A percentile compares a stretch with the other conserved stretches of the same genome.
Conservation (phyloP, 177 flowering plant species). For the Vitis hybrid region DNA sequence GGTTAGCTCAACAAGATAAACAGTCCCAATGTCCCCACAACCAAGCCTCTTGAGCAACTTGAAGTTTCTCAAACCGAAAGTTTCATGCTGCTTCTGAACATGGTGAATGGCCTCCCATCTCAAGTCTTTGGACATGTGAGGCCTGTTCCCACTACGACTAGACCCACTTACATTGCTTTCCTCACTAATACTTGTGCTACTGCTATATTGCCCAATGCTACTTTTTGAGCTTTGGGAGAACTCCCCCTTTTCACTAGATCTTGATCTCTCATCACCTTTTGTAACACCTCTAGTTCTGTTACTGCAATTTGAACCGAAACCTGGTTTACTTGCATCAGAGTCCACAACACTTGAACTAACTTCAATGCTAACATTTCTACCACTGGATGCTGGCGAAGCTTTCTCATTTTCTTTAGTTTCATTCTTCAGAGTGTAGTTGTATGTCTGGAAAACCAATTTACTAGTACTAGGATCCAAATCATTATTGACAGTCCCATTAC, state of each 20-base stretch:
- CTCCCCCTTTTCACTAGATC: constrained; percentile 62
- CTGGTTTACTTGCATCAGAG: constrained; percentile 23
- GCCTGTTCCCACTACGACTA: constrained; percentile 57
- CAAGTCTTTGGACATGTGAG: constrained; percentile 88
- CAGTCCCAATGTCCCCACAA: constrained; percentile 86
- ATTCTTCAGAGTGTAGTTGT: constrained; percentile 14
- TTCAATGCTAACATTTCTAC: constrained; percentile 23
- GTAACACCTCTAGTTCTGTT: constrained; percentile 21
- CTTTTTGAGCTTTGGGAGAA: constrained; percentile 86
- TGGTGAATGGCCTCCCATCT: constrained; percentile 73
- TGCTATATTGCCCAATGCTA: constrained; percentile 73
- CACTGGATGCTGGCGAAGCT: constrained; percentile 29
- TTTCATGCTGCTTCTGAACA: constrained; percentile 58
- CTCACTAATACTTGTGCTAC: constrained; percentile 71
- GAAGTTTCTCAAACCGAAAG: constrained; percentile 56
- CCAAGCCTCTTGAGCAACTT: constrained; percentile 78
- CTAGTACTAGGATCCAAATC: constrained; percentile 23
- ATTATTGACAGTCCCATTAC: constrained; percentile 13
- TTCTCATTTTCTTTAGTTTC: constrained; percentile 22
- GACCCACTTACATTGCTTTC: constrained; percentile 65
- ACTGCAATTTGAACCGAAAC: constrained; percentile 15
- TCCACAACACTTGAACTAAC: constrained; percentile 25
- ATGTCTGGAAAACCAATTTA: constrained; percentile 20
- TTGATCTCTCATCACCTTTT: constrained; percentile 42
- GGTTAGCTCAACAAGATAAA: constrained; percentile 77